Evolutionary conservation across 163 green algal species (phyloP), one percentile per base, ranked within the genome.

Genomic region (Scenedesmus sp.): DNA sequence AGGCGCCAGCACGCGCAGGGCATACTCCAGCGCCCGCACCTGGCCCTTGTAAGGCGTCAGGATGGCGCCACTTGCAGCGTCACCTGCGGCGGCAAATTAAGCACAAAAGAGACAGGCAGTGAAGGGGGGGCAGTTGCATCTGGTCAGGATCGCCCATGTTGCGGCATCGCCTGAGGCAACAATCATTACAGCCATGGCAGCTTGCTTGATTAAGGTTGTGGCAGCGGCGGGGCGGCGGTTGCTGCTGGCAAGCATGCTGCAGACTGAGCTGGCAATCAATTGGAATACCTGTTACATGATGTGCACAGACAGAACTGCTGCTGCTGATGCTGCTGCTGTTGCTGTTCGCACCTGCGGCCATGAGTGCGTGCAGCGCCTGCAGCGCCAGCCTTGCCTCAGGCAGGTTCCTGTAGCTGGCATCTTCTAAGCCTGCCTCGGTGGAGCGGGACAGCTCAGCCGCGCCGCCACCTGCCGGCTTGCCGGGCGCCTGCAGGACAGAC

Each of bases 31-130:
- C 10, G 93, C 81, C 0, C 91, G 84, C 74, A 98, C 95, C 94
- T 99, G 97, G 5, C 93, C 97, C 9, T 92, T 93, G 94, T 99
- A 99, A 2, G 98, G 98, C 3, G 98, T 97, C 12, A 99, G 94
- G 16, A 99, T 94, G 18, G 96, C 98, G 1, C 96, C 93, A 57
- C 88, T 97, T 54, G 90, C 81, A 76, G 94, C 88, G 87, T 93
- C 94, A 54, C 93, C 93, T 94, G 87, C 56, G 23, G 23, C 60
- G 81, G 26, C 81, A 89, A 5, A 23, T 34, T 2, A 5, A 60
- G 34, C 23, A 9, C 7, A 85, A n/a, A 77, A 26, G 9, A 77
- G 67, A 34, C 59, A 64, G 67, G 67, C 3, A 82, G 73, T 3
- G 16, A 83, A n/a, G 4, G n/a, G 3, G 1, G 5, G 74, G 26